Evolutionary conservation across 306 rosid species (phyloP), one percentile per base, ranked within the genome.

Genomic region (Cicer arietinum): DNA sequence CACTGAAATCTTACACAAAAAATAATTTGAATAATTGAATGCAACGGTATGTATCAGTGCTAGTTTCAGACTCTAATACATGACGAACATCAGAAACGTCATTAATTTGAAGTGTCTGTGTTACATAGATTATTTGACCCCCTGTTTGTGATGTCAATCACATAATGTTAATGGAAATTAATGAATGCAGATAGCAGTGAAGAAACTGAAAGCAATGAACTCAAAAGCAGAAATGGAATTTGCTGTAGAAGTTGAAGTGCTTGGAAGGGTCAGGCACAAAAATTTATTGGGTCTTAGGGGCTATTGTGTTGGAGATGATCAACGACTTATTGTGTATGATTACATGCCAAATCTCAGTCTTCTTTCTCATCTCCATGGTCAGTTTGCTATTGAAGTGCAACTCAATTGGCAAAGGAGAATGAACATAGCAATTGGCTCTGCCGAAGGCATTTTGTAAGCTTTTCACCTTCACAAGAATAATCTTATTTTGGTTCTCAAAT

Each of bases 201-300:
- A 93, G 87, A 91, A 93, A 81, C 84, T 93, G 86, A 91, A 91
- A 80, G 89, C 92, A 46, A 91, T 91, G 96, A 93, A 74, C 81
- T 89, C 90, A 4, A 93, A 93, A 75, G 97, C 96, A 8, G 93
- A 93, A 83, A 91, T 91, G 98, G 98, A 93, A 75, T 93, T 93
- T 69, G 96, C 98, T 0, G 98, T 91, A 18, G 98, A 93, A 83
- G 98, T 91, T 3, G 98, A 93, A 77, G 98, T 93, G 64, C 93
- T 93, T 7, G 98, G 92, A 30, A 89, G 98, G 84, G 96, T 91
- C 17, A 76, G 92, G 85, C 98, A 93, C 88, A 93, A 93, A 68
- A 93, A 91, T 35, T 85, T 93, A 71, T 78, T 91, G 16, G 93
- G 97, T 7, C 87, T 93, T 2, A 88, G 93, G 51, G 98, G 98